phyloP scores from a whole-genome alignment of 108 stramenopile species.

The Schizochytrium sp. region DNA sequence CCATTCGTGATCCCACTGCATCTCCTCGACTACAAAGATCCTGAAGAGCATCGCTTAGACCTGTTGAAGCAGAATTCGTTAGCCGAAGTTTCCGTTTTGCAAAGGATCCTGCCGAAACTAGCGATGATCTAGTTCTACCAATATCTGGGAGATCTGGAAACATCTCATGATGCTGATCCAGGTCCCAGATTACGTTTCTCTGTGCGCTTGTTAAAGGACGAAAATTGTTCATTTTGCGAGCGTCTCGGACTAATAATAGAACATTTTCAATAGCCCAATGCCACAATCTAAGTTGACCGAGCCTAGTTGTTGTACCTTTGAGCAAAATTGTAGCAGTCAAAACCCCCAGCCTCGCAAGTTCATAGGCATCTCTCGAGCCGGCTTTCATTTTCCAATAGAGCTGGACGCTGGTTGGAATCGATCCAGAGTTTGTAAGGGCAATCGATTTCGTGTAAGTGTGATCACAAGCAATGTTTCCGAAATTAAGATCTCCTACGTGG shows the following conservation, averaged over 20 bases:
- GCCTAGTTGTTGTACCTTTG: conserved; percentile 6
- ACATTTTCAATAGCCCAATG: conserved; percentile 57
- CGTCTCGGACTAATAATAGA: neutral
- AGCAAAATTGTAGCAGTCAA: neutral
- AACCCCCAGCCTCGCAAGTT: neutral
- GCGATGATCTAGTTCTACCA: neutral
- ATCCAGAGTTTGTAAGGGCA: neutral
- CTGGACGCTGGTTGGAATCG: conserved; percentile 40
- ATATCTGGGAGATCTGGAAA: neutral
- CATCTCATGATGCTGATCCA: neutral
- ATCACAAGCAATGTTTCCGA: conserved; percentile 37
- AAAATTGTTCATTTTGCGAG: neutral
- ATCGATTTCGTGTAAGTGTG: conserved; percentile 41
- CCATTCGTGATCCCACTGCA: neutral
- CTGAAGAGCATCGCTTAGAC: neutral
- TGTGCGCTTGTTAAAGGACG: neutral
- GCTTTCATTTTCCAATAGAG: conserved; percentile 42
- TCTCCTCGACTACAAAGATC: neutral
- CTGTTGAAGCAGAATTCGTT: neutral
- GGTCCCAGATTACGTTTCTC: neutral
- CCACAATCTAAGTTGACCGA: conserved; percentile 42
- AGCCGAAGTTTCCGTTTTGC: too few relatives aligned
- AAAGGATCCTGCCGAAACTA: neutral
- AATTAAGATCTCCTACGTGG: neutral
- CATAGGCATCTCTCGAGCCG: conserved; percentile 32